These are phyloP conservation scores for Skeletonema tropicum DNA, from an alignment of 108 stramenopile species.

Conservation along the genomic window DNA sequence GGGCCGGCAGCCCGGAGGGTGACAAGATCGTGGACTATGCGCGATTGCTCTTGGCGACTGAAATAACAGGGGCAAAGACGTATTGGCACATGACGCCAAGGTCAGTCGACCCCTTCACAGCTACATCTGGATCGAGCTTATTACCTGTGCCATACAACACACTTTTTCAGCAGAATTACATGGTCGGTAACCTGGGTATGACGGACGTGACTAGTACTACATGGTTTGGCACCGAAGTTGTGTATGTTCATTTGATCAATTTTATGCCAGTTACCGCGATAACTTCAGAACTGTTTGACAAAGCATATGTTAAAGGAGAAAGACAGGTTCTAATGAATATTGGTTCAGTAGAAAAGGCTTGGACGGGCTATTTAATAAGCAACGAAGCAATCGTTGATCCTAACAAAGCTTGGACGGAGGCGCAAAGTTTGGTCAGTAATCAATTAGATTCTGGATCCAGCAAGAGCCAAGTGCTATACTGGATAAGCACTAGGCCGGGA, in stretches of 20 bases:
- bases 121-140: neutral
- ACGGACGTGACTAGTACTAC: conserved; percentile 73
- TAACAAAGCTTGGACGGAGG: conserved; percentile 74
- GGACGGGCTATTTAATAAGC: conserved; percentile 74
- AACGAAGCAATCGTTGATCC: conserved; percentile 80
- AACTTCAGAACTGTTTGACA: conserved; percentile 66
- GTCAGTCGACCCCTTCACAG: conserved; percentile 1
- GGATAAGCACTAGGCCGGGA: conserved; percentile 62
- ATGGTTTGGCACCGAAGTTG: conserved; percentile 78
- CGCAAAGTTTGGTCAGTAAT: conserved; percentile 61
- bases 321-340: conserved; percentile 17
- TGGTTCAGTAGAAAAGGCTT: conserved; percentile 69
- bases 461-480: conserved; percentile 82
- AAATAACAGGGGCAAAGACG: conserved; percentile 85
- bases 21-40: conserved; percentile 68
- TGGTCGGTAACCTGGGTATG: conserved; percentile 93
- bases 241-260: conserved; percentile 90
- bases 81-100: conserved; percentile 91
- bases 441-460: conserved; percentile 78
- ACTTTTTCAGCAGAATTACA: conserved; percentile 71
- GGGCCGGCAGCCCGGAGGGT: conserved; percentile 51
- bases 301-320: conserved; percentile 64
- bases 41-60: conserved; percentile 78
- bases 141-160: conserved; percentile 28
- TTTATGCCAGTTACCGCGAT: conserved; percentile 83